phyloP scores from a whole-genome alignment of 2,329 filamentous ascomycete species.

The Colletotrichum sidae region DNA sequence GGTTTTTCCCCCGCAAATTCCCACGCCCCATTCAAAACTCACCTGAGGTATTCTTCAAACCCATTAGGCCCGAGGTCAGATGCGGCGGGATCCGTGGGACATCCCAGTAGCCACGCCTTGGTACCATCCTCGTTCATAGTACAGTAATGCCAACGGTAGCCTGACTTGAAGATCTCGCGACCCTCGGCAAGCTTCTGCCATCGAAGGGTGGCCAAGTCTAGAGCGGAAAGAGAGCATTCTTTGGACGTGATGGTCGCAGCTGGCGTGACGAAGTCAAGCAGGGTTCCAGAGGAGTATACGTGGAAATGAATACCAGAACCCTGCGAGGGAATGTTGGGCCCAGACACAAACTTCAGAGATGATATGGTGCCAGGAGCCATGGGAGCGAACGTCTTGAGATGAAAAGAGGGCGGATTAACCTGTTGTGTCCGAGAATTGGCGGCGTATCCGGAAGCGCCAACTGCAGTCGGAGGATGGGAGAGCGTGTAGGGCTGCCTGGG shows the following conservation, averaged over 20 bases:
- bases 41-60: slow-evolving; percentile 88
- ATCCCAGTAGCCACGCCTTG: slow-evolving; percentile 96
- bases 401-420: slow-evolving; percentile 74
- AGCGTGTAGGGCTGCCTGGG: slow-evolving; percentile 65
- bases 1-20: background rate
- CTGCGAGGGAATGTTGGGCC: slow-evolving; percentile 86
- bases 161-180: slow-evolving; percentile 88
- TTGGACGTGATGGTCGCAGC: slow-evolving; percentile 86
- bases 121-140: slow-evolving; percentile 95
- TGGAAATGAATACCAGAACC: slow-evolving; percentile 95
- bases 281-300: slow-evolving; percentile 89
- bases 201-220: slow-evolving; percentile 86
- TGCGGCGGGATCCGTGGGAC: slow-evolving; percentile 77
- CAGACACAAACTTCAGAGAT: slow-evolving; percentile 88
- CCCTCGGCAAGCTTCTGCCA: slow-evolving; percentile 98
- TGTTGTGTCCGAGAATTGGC: slow-evolving; percentile 76
- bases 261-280: slow-evolving; percentile 94
- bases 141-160: slow-evolving; percentile 99
- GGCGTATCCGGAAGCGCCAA: slow-evolving; percentile 73
- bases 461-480: slow-evolving; percentile 57
- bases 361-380: slow-evolving; percentile 91
- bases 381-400: slow-evolving; percentile 79
- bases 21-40: background rate
- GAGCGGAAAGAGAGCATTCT: slow-evolving; percentile 89
- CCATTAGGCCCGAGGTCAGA: slow-evolving; percentile 75